phyloP scores from a whole-genome alignment of 495 filamentous ascomycete genomes.

The Talaromyces proteolyticus region DNA sequence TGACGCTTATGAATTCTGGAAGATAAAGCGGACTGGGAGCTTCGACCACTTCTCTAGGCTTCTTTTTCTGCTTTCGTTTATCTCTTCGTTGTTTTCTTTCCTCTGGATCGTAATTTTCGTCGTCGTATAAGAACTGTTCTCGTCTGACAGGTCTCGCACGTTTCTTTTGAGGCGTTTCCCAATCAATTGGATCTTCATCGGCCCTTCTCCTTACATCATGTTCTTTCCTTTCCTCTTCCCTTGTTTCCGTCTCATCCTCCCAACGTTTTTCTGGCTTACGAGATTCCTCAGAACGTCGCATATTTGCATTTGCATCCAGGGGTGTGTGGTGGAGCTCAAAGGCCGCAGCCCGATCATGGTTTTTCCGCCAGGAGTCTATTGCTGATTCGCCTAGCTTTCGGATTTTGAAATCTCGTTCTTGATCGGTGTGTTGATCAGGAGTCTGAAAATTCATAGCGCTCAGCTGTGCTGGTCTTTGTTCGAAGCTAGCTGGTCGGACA shows the following conservation, averaged over 20 bases:
- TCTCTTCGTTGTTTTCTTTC: conserved; percentile 21
- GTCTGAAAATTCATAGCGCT: no score
- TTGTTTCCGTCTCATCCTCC: background rate
- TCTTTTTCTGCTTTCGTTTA: conserved; percentile 41
- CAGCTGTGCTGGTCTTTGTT: no score
- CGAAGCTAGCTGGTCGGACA: no score
- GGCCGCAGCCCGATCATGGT: no score
- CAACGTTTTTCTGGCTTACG: no score
- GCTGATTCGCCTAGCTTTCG: background rate
- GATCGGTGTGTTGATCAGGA: no score
- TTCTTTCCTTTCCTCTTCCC: background rate
- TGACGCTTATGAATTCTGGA: conserved; percentile 85
- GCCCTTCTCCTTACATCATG: background rate
- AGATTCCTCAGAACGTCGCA: background rate
- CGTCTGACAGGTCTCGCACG: background rate
- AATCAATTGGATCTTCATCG: background rate
- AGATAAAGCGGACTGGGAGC: conserved; percentile 64
- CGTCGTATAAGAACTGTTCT: conserved; percentile 10
- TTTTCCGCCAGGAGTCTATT: background rate
- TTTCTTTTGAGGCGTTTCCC: background rate
- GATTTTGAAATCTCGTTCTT: background rate
- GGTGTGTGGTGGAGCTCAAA: no score
- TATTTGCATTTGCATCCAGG: background rate
- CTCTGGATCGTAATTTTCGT: conserved; percentile 30
- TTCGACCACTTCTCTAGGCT: conserved; percentile 29